Percentiles rank a stretch among this genome's conserved stretches.
Evolutionary conservation across 2,329 filamentous ascomycete species (phyloP).

Genomic region (Ceratocystis lukuohia): DNA sequence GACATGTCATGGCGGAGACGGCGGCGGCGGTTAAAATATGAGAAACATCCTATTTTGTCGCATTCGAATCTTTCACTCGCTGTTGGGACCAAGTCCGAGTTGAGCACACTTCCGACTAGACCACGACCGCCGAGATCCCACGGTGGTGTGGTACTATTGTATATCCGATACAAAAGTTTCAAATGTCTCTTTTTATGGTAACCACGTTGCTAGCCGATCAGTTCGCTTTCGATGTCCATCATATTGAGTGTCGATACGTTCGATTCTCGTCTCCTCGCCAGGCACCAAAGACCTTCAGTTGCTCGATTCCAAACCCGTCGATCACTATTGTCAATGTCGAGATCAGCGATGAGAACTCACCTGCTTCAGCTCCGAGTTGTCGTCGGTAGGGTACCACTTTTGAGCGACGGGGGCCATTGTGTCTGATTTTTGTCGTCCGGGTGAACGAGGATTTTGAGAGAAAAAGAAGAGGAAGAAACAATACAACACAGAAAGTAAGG

Average conservation of each 20-base stretch:
- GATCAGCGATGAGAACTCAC: conserved; percentile 46
- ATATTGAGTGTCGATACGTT: not conserved
- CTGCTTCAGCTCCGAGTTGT: conserved; percentile 81
- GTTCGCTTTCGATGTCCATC: not conserved
- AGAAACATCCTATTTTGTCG: not conserved
- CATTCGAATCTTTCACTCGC: not conserved
- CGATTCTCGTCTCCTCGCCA: not conserved
- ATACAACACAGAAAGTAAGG: conserved; percentile 20
- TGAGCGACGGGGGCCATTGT: conserved; percentile 62
- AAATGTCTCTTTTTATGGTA: not conserved
- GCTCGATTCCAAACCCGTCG: conserved; percentile 5
- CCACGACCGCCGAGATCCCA: not conserved
- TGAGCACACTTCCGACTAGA: not conserved
- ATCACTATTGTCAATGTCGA: conserved; percentile 23
- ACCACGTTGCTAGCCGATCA: not conserved
- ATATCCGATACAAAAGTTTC: not conserved
- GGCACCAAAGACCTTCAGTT: conserved; percentile 2
- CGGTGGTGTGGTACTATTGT: not conserved
- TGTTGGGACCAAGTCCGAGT: not conserved
- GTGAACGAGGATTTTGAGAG: conserved; percentile 18
- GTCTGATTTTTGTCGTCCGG: conserved; percentile 30
- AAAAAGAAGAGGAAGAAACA: conserved; percentile 19
- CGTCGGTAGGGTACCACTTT: conserved; percentile 98
- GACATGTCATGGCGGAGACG: no score
- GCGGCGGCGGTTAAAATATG: not conserved